Evolutionary conservation across 2,329 filamentous ascomycete species (phyloP).

Genomic region (Hymenoscyphus repandus): DNA sequence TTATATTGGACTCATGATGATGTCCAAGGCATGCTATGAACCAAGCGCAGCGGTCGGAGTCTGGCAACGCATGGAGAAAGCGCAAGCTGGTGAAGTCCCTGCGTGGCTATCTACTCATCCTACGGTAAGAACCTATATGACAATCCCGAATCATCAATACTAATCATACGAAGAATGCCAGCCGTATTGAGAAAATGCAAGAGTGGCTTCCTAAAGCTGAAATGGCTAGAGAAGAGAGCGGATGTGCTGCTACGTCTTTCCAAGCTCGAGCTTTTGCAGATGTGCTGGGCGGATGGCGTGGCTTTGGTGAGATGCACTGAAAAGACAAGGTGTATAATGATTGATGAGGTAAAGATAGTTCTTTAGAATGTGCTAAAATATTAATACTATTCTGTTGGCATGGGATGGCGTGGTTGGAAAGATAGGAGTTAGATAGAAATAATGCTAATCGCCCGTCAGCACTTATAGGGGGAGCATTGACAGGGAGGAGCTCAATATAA

Average conservation of each 20-base stretch:
- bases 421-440: too few relatives aligned
- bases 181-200: conserved; percentile 58
- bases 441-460: too few relatives aligned
- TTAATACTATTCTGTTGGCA: too few relatives aligned
- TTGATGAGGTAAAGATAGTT: not conserved
- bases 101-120: conserved; percentile 76
- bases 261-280: conserved; percentile 1
- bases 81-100: conserved; percentile 48
- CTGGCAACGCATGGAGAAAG: conserved; percentile 61
- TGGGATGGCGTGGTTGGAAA: too few relatives aligned
- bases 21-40: conserved; percentile 74
- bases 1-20: conserved; percentile 77
- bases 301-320: conserved; percentile 1
- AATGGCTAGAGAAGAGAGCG: conserved; percentile 47
- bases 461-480: too few relatives aligned
- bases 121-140: conserved; percentile 43
- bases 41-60: conserved; percentile 61
- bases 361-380: too few relatives aligned
- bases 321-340: not conserved
- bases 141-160: not conserved
- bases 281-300: not conserved
- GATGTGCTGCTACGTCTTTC: conserved; percentile 35
- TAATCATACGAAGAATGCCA: conserved; percentile 44
- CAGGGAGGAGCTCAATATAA: too few relatives aligned
- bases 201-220: conserved; percentile 57